Evolutionary conservation across 2,329 filamentous ascomycete species (phyloP), one percentile per base, ranked within the genome.

Genomic region (Penicillium hordei): DNA sequence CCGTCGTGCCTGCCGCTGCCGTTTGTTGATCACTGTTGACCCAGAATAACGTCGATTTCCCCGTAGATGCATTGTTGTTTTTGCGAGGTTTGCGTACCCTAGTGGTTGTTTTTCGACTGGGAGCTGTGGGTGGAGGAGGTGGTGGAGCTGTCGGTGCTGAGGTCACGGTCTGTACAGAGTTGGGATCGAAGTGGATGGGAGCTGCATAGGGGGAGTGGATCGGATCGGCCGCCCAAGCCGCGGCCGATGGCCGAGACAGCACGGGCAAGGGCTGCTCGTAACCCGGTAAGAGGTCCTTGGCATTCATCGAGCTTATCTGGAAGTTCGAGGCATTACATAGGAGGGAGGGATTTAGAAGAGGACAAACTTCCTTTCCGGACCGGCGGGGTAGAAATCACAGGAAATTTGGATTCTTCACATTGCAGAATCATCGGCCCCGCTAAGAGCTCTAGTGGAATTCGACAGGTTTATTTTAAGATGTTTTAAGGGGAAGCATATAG

Each of bases 1-100:
- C 73, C 31, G 68, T 70, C 13, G 70, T 73, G 10, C 74, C 73
- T 50, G 66, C 67, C 3, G 72, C 69, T n/a, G 71, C 73, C 1
- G 74, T 72, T 53, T 75, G 66, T 10, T 67, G 68, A 52, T 76
- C 73, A 31, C 69, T 72, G 65, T 76, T 66, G 55, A 76, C 74
- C 74, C 74, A 76, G 61, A 76, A 76, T 48, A 76, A 54, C 12
- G 74, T 72, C n/a, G 73, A 74, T 51, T 68, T 69, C 33, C 67
- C 68, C 27, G 59, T 54, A 7, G 67, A 52, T 2, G 64, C 67
- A 67, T 69, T 70, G 58, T 66, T 69, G 58, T 62, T 53, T 58
- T 73, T 75, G 52, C 71, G 73, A 54, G 70, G 60, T 53, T 73
- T 74, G 64, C 72, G 73, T 19, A 70, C 55, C 53, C 74, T 74